Evolutionary conservation across 2,329 filamentous ascomycete species (phyloP).

Genomic region (Fusarium sororula): DNA sequence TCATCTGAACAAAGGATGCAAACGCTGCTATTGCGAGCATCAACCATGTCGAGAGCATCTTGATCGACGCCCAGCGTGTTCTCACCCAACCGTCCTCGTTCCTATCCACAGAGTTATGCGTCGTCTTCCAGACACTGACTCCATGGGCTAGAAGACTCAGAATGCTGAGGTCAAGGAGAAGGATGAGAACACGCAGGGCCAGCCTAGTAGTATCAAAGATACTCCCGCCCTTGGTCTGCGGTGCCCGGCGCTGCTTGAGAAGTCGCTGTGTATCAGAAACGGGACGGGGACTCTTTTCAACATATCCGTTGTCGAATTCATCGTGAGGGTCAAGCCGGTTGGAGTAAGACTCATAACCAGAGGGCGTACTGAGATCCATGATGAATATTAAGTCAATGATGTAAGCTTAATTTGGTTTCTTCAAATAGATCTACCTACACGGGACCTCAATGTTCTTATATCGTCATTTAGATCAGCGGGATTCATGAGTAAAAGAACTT

Average conservation of each 20-base stretch:
- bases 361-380: slow-evolving; percentile 4
- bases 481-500: background rate
- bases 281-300: background rate
- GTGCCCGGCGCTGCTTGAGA: background rate
- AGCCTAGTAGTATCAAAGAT: background rate
- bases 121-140: background rate
- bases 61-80: background rate
- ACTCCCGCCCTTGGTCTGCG: background rate
- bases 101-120: slow-evolving; percentile 7
- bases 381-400: background rate
- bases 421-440: background rate
- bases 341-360: slow-evolving; percentile 9
- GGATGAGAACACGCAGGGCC: background rate
- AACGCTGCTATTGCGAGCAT: background rate
- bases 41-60: slow-evolving; percentile 11
- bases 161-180: slow-evolving; percentile 3
- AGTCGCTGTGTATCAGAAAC: background rate
- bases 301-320: background rate
- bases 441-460: background rate
- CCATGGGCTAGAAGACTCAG: background rate
- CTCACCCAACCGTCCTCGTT: slow-evolving; percentile 13
- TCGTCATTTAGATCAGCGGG: background rate
- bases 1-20: background rate
- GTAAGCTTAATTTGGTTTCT: background rate
- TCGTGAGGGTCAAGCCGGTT: slow-evolving; percentile 15